Evolutionary conservation across 192 early-diverging fungal species (phyloP).

Genomic region (Pilobolus umbonatus): DNA sequence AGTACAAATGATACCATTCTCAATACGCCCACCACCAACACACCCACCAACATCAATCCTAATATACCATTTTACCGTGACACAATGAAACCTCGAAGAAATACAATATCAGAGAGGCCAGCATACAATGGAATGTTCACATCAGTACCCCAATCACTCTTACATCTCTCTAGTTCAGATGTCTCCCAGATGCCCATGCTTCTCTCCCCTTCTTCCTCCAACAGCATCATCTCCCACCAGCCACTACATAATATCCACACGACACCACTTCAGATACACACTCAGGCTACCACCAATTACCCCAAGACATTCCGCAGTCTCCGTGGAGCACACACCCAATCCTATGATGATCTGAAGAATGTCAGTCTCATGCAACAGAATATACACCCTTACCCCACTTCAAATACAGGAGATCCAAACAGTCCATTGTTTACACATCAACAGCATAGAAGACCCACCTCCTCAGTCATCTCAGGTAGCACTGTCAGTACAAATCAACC

Average conservation of each 20-base stretch:
- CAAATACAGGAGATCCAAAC: neutral
- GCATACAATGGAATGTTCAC: neutral
- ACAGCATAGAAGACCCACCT: too few relatives aligned
- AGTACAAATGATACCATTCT: too few relatives aligned
- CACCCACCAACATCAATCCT: slow-evolving; percentile 1
- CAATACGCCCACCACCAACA: too few relatives aligned
- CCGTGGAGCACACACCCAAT: slow-evolving; percentile 9
- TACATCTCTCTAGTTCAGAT: slow-evolving; percentile 4
- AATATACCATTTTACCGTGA: slow-evolving; percentile 2
- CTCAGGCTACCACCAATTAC: too few relatives aligned
- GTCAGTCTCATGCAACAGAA: neutral
- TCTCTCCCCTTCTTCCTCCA: slow-evolving; percentile 1
- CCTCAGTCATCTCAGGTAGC: slow-evolving; percentile 2
- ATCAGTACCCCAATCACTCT: slow-evolving; percentile 1
- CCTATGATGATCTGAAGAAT: slow-evolving; percentile 2
- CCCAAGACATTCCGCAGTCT: too few relatives aligned
- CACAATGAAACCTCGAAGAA: slow-evolving; percentile 8
- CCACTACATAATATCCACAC: slow-evolving; percentile 16
- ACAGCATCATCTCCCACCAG: neutral
- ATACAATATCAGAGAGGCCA: slow-evolving; percentile 13
- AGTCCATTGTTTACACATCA: too few relatives aligned
- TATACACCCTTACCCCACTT: neutral
- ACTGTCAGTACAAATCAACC: neutral
- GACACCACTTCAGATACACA: neutral
- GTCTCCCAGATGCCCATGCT: slow-evolving; percentile 5